A percentile compares a stretch with the other conserved stretches of the same genome.
These are phyloP conservation scores for Cucurbita maxima DNA, from an alignment of 306 rosid species.

Conservation along the genomic window DNA sequence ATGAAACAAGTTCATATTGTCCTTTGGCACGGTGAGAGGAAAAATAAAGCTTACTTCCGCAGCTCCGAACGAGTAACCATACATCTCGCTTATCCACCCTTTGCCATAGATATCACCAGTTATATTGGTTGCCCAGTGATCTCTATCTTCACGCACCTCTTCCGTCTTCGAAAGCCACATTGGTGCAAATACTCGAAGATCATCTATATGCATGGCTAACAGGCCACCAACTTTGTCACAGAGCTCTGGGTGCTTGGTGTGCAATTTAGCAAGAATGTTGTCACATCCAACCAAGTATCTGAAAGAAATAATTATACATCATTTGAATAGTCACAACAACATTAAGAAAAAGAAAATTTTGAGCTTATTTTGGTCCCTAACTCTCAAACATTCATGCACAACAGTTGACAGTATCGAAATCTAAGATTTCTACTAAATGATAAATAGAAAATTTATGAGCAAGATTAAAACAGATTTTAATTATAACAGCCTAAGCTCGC, in stretches of 20 bases:
- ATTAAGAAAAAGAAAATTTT: not conserved
- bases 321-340: conserved; percentile 1
- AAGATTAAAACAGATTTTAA: not conserved
- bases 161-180: conserved; percentile 96
- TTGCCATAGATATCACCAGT: conserved; percentile 82
- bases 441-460: not conserved
- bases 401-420: too few relatives aligned
- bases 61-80: conserved; percentile 95
- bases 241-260: conserved; percentile 76
- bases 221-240: conserved; percentile 99
- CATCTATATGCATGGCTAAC: conserved; percentile 82
- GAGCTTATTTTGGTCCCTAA: not conserved
- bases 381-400: not conserved
- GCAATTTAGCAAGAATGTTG: conserved; percentile 71
- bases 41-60: conserved; percentile 60
- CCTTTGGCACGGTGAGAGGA: not conserved
- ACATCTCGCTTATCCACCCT: conserved; percentile 99
- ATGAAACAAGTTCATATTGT: not conserved
- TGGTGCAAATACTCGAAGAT: conserved; percentile 83
- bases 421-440: not conserved
- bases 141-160: conserved; percentile 87
- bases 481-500: too few relatives aligned
- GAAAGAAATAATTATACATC: conserved; percentile 8
- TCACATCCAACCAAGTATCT: conserved; percentile 92
- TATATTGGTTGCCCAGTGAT: conserved; percentile 82